Evolutionary conservation across 495 filamentous ascomycete species (phyloP).

Genomic region (Penicillium waksmanii): DNA sequence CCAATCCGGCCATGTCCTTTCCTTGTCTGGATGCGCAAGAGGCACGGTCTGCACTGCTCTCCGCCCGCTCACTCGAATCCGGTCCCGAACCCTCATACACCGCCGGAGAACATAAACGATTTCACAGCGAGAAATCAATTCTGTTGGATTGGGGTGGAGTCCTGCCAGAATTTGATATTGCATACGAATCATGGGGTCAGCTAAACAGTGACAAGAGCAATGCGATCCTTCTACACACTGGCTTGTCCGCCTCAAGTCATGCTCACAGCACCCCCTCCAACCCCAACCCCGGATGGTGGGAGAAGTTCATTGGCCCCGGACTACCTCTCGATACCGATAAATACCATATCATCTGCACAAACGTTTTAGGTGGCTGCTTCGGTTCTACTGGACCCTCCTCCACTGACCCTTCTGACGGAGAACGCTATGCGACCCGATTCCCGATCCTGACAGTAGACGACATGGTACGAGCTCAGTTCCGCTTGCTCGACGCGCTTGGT

Average conservation of each 20-base stretch:
- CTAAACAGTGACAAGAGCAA: constrained; percentile 85
- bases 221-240: constrained; percentile 90
- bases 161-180: constrained; percentile 81
- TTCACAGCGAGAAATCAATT: constrained; percentile 72
- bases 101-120: constrained; percentile 76
- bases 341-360: constrained; percentile 94
- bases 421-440: constrained; percentile 92
- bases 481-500: constrained; percentile 78
- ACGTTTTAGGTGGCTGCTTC: constrained; percentile 95
- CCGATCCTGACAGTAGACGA: constrained; percentile 96
- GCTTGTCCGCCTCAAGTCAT: constrained; percentile 93
- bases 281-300: constrained; percentile 95
- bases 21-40: constrained; percentile 95
- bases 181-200: constrained; percentile 91
- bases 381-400: constrained; percentile 91
- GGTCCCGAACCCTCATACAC: constrained; percentile 96
- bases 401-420: constrained; percentile 84
- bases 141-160: constrained; percentile 93
- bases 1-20: constrained; percentile 92
- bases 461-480: constrained; percentile 96
- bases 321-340: constrained; percentile 85
- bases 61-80: constrained; percentile 67
- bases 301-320: constrained; percentile 95
- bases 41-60: constrained; percentile 76
- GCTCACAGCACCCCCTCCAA: constrained; percentile 87